phyloP scores from a whole-genome alignment of 176 grass and related monocot species.

The Oropetium thomaeum region DNA sequence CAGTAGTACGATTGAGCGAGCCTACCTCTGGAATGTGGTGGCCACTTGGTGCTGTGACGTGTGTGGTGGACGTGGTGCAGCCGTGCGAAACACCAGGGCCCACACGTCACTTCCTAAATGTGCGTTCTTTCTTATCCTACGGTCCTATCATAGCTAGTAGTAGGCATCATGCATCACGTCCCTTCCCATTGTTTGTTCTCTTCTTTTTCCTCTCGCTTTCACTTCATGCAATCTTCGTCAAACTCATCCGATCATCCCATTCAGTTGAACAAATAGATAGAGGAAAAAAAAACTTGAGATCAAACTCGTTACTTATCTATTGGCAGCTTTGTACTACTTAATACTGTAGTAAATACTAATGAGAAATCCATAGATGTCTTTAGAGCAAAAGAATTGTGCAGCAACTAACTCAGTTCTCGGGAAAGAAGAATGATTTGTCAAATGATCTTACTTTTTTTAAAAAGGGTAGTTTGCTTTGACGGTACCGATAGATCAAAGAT shows the following conservation, averaged over 20 bases:
- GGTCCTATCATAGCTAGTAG: not conserved
- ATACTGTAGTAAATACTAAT: no score
- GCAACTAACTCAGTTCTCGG: no score
- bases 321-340: no score
- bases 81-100: not conserved
- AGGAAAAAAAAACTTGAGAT: not conserved
- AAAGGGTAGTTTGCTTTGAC: not conserved
- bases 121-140: constrained; percentile 21
- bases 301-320: not conserved
- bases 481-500: not conserved
- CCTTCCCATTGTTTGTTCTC: not conserved
- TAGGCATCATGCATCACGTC: not conserved
- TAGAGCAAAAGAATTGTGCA: no score
- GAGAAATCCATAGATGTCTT: no score
- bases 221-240: not conserved
- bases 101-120: constrained; percentile 6
- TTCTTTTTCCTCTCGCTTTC: not conserved
- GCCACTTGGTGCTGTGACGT: not conserved
- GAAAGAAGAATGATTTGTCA: not conserved
- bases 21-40: not conserved
- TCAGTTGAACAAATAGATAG: no score
- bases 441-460: no score
- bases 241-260: not conserved
- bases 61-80: not conserved
- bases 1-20: no score